phyloP scores from a whole-genome alignment of 2,329 filamentous ascomycete genomes.

The Rhytidhysteron rufulum region DNA sequence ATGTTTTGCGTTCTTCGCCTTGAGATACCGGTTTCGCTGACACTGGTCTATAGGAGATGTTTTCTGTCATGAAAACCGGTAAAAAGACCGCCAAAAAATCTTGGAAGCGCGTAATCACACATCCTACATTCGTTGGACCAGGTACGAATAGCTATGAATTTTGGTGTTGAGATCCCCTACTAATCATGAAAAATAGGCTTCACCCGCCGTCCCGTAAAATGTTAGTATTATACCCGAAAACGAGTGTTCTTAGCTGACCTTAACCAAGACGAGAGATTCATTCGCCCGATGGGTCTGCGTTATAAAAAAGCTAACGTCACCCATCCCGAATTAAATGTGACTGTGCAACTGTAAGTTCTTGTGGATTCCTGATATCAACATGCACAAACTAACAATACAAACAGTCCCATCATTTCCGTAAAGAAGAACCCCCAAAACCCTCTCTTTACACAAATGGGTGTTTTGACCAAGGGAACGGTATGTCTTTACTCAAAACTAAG shows the following conservation, averaged over 20 bases:
- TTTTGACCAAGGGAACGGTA: background rate
- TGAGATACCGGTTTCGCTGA: too few relatives aligned
- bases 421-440: slow-evolving; percentile 88
- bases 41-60: too few relatives aligned
- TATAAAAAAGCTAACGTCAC: slow-evolving; percentile 74
- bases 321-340: slow-evolving; percentile 75
- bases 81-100: slow-evolving; percentile 52
- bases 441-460: slow-evolving; percentile 14
- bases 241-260: background rate
- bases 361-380: slow-evolving; percentile 56
- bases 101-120: slow-evolving; percentile 51
- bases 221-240: slow-evolving; percentile 42
- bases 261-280: slow-evolving; percentile 67
- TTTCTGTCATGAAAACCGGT: slow-evolving; percentile 92
- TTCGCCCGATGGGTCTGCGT: slow-evolving; percentile 68
- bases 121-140: slow-evolving; percentile 83
- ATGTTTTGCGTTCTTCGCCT: too few relatives aligned
- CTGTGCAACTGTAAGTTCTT: slow-evolving; percentile 70
- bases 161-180: too few relatives aligned
- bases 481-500: slow-evolving; percentile 33
- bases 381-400: slow-evolving; percentile 47
- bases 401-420: slow-evolving; percentile 54
- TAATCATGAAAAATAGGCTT: too few relatives aligned
- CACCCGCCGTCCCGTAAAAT: slow-evolving; percentile 81
- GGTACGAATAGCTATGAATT: too few relatives aligned